Base-by-base conservation (phyloP, 495 filamentous ascomycete genomes). In the Xylaria cubensis region DNA sequence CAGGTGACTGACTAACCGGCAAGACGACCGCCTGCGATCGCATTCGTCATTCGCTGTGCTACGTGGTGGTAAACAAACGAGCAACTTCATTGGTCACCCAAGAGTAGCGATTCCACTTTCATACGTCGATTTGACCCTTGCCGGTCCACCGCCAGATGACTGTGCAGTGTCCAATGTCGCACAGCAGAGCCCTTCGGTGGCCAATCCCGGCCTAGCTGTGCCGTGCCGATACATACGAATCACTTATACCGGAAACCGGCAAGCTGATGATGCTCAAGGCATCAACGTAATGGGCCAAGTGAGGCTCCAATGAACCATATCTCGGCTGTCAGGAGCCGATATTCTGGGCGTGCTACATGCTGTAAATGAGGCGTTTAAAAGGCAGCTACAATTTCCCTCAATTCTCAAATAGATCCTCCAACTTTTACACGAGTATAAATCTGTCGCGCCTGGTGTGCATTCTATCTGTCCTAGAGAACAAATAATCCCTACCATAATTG, bases 171-270 rank as follows among this genome's bases (percentile, higher is more conserved):
- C 48, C 64, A 41, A 67, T 66, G 64, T 36, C 64, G 15, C 36
- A 42, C 59, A 21, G n/a, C 36, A 63, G 36, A 39, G 24, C 34
- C 36, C 32, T 67, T 67, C 65, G 65, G 50, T 67, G 65, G 36
- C 65, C 65, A 55, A 67, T 56, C 65, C 64, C 64, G 65, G 65
- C 65, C 13, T 67, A 41, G 32, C 32, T 67, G 50, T 67, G 65
- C 65, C 65, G 65, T 42, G 26, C 65, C 34, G 50, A 41, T 61
- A 70, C 32, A 61, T 51, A 41, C 41, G 24, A 41, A 63, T 53
- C 68, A 70, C 69, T 34, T 53, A 24, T 29, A 53, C 36, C 32
- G 69, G 69, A 71, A 51, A 4, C 41, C 69, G 69, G 69, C 69
- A 67, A 58, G 21, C 24, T 51, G 41, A 44, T 51, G 41, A 44